Percentiles rank a stretch among this genome's conserved stretches.
Conservation (phyloP, 306 rosid species). For the Argentina anserina region DNA sequence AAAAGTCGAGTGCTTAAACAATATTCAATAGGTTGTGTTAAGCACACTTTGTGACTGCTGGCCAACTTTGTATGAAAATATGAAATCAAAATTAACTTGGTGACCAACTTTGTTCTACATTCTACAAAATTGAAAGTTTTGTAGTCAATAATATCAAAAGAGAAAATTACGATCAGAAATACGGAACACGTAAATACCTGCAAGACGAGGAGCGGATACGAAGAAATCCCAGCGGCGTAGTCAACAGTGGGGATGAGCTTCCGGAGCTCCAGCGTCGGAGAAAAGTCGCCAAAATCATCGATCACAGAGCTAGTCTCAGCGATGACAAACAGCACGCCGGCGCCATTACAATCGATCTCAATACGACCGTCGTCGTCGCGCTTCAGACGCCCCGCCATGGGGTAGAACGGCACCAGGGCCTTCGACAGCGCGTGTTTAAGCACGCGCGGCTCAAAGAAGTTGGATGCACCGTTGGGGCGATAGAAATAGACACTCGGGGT, state of each 20-base stretch:
- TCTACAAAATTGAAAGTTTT: not conserved
- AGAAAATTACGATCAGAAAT: too few species aligned
- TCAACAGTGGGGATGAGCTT: conserved; percentile 75
- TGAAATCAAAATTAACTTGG: not conserved
- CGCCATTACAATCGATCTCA: conserved; percentile 65
- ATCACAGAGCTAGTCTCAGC: conserved; percentile 47
- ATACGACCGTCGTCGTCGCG: conserved; percentile 74
- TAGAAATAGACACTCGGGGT: conserved; percentile 70
- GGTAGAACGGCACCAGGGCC: conserved; percentile 67
- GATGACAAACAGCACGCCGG: conserved; percentile 71
- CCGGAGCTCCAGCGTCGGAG: conserved; percentile 76
- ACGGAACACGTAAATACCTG: too few species aligned
- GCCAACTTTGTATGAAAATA: not conserved
- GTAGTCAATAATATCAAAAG: too few species aligned
- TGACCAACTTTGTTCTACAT: not conserved
- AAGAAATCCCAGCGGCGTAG: conserved; percentile 54
- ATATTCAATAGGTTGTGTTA: not conserved
- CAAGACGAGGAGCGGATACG: conserved; percentile 56
- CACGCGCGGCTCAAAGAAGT: conserved; percentile 51
- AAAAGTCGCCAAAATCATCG: conserved; percentile 78
- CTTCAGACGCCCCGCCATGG: conserved; percentile 73
- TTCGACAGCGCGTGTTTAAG: conserved; percentile 61
- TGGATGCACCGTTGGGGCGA: conserved; percentile 24
- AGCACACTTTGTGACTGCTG: not conserved
- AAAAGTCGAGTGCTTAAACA: too few species aligned